A percentile compares a stretch with the other conserved stretches of the same genome.
These are phyloP conservation scores for Coemansia sp. DNA, from an alignment of 192 early-diverging fungal species.

Conservation along the genomic window DNA sequence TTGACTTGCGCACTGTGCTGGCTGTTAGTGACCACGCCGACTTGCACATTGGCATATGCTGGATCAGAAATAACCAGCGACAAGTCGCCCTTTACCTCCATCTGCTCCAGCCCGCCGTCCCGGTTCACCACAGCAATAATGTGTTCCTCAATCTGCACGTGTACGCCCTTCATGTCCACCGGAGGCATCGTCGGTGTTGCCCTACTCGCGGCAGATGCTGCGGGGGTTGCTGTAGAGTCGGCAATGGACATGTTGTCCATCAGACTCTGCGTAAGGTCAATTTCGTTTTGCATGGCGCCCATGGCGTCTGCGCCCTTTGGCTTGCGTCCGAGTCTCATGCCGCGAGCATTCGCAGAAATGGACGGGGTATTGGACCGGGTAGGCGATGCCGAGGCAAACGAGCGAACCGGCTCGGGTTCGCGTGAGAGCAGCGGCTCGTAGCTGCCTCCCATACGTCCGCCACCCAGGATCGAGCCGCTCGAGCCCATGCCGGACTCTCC, in stretches of 20 bases:
- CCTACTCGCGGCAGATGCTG: conserved; percentile 6
- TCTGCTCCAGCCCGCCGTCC: conserved; percentile 86
- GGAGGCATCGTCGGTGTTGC: conserved; percentile 23
- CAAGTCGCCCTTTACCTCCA: conserved; percentile 95
- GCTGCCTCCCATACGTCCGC: conserved; percentile 54
- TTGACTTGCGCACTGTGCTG: conserved; percentile 81
- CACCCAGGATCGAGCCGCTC: conserved; percentile 57
- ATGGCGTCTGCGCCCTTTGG: conserved; percentile 74
- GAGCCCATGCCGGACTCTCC: conserved; percentile 32
- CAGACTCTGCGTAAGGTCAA: conserved; percentile 62
- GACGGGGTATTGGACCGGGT: conserved; percentile 20
- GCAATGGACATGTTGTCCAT: conserved; percentile 26
- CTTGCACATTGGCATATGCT: conserved; percentile 57
- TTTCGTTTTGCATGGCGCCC: conserved; percentile 82
- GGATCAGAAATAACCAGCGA: conserved; percentile 77
- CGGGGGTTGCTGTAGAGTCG: background rate
- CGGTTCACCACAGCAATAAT: conserved; percentile 79
- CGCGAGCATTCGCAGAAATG: conserved; percentile 61
- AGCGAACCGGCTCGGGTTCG: conserved; percentile 40
- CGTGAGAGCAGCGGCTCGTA: conserved; percentile 47
- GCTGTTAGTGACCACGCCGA: conserved; percentile 62
- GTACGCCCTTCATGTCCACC: conserved; percentile 70
- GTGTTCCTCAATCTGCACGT: conserved; percentile 85
- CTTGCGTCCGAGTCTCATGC: conserved; percentile 96
- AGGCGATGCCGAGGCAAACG: conserved; percentile 25